Evolutionary conservation across 352 stramenopile species (phyloP), one percentile per base, ranked within the genome.

Genomic region (Pythium aquatile): DNA sequence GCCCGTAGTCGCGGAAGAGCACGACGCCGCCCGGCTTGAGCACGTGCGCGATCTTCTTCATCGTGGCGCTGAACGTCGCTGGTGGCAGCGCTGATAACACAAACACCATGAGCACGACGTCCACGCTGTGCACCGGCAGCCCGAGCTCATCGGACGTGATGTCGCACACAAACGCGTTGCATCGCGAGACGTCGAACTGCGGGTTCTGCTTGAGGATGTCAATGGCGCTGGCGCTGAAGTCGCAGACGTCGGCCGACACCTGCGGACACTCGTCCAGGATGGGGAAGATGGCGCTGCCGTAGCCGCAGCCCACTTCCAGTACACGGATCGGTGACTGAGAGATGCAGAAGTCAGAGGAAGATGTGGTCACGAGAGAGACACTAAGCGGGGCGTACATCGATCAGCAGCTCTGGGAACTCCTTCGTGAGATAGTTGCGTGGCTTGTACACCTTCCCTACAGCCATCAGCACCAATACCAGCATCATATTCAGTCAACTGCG

Each of bases 1-100:
- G 74, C 11, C 84, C 88, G 46, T 95, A 96, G 72, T 96, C 88
- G 30, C 88, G 82, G 40, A 96, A 93, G 71, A 85, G 94, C 26
- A 95, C 74, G 51, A 92, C 65, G 6, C 86, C 88, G 13, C 85
- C 88, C 11, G 77, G 79, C 30, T 75, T 78, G 37, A 91, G 63
- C 5, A 75, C 74, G 13, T 65, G 46, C 47, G 72, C 81, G 20
- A 94, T 76, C 56, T 91, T 89, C n/a, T 63, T 55, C 40, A 96
- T 46, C 26, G 81, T 79, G 24, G 58, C 44, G 1, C 39, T 53
- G 33, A 93, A 88, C 6, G 78, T 69, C 37, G 78, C 66, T 5
- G 86, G 88, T 16, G 77, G 79, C 49, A 96, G 69, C 13, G 84
- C 83, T 46, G 83, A 95, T 48, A 96, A 68, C 33, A 93, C 85